These are phyloP conservation scores for Pichia eremophila DNA, from an alignment of 805 yeast species.

Conservation along the genomic window DNA sequence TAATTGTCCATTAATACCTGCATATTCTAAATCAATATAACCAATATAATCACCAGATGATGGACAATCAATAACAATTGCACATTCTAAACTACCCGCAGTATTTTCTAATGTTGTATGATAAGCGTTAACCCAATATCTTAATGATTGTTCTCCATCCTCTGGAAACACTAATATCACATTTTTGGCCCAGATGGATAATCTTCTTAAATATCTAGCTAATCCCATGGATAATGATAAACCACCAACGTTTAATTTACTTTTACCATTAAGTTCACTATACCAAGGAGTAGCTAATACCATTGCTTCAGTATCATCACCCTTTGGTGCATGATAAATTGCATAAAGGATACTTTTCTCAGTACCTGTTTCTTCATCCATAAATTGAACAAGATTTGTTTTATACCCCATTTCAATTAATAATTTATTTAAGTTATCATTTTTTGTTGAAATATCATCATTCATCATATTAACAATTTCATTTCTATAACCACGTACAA, in stretches of 20 bases:
- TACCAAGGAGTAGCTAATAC: slow-evolving; percentile 84
- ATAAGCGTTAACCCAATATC: slow-evolving; percentile 91
- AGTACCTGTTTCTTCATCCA: slow-evolving; percentile 13
- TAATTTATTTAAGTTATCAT: slow-evolving; percentile 46
- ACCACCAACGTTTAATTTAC: slow-evolving; percentile 68
- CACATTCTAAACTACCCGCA: slow-evolving; percentile 91
- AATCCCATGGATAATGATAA: slow-evolving; percentile 62
- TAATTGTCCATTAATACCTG: slow-evolving; percentile 89
- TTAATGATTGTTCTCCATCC: slow-evolving; percentile 55
- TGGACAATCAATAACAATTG: slow-evolving; percentile 74
- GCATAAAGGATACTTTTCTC: slow-evolving; percentile 45
- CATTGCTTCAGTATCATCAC: slow-evolving; percentile 94
- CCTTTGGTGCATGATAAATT: slow-evolving; percentile 83
- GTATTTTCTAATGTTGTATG: slow-evolving; percentile 77
- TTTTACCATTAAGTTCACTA: slow-evolving; percentile 38
- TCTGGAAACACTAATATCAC: slow-evolving; percentile 78
- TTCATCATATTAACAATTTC: slow-evolving; percentile 37
- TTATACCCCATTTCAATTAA: slow-evolving; percentile 64
- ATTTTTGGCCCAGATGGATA: slow-evolving; percentile 95
- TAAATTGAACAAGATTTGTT: slow-evolving; percentile 34
- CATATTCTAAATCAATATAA: slow-evolving; percentile 64
- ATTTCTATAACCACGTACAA: slow-evolving; percentile 73
- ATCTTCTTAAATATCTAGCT: slow-evolving; percentile 68
- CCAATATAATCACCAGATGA: slow-evolving; percentile 55
- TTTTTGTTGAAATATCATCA: slow-evolving; percentile 27